Evolutionary conservation across 2,329 filamentous ascomycete species (phyloP).

Genomic region (Venturia nashicola): DNA sequence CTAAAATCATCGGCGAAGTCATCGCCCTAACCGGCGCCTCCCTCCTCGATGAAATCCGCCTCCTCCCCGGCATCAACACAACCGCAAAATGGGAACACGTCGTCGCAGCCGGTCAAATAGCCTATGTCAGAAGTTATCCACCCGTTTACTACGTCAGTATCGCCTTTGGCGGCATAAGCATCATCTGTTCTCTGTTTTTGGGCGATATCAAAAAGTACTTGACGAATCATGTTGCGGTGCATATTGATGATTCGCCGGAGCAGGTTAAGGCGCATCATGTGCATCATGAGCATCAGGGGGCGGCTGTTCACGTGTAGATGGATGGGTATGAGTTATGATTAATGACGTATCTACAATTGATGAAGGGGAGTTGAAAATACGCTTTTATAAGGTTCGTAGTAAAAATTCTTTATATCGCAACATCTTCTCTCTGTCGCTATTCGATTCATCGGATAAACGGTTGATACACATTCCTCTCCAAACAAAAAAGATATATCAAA

Average conservation of each 20-base stretch:
- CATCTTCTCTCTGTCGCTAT: too few relatives aligned
- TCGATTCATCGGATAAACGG: too few relatives aligned
- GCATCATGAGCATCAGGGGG: slow-evolving; percentile 1
- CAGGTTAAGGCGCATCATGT: not conserved
- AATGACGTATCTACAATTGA: too few relatives aligned
- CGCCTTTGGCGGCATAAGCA: slow-evolving; percentile 20
- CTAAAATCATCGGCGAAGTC: slow-evolving; percentile 3
- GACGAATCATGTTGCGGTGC: slow-evolving; percentile 14
- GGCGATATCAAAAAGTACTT: slow-evolving; percentile 22
- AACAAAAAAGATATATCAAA: too few relatives aligned
- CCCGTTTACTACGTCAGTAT: slow-evolving; percentile 21
- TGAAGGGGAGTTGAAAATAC: too few relatives aligned
- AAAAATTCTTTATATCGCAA: too few relatives aligned
- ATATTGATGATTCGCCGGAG: not conserved
- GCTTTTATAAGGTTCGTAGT: too few relatives aligned
- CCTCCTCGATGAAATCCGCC: not conserved
- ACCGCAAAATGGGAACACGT: slow-evolving; percentile 16
- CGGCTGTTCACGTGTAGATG: not conserved
- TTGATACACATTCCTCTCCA: too few relatives aligned
- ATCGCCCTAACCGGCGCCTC: slow-evolving; percentile 7
- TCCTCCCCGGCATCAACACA: slow-evolving; percentile 7
- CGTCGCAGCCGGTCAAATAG: slow-evolving; percentile 15
- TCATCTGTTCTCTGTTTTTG: slow-evolving; percentile 18
- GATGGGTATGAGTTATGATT: too few relatives aligned
- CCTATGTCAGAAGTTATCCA: slow-evolving; percentile 18